A percentile compares a stretch with the other conserved stretches of the same genome.
phyloP scores from a whole-genome alignment of 2,329 filamentous ascomycete genomes.

The Pestalotiopsis sp. region DNA sequence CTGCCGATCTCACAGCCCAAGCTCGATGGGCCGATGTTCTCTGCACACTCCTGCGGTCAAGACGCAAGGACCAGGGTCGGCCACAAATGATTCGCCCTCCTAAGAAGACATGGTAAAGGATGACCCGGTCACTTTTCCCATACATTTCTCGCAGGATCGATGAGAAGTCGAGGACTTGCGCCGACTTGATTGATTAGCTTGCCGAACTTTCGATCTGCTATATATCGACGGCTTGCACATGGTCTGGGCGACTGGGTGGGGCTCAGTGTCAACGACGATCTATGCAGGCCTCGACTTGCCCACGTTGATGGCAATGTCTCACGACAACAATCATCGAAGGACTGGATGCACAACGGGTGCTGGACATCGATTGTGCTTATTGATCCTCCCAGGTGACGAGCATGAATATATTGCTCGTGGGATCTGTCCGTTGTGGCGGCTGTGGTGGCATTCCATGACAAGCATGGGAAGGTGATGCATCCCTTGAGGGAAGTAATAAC shows the following conservation, averaged over 20 bases:
- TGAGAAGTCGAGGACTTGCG: not conserved
- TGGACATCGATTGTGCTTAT: not conserved
- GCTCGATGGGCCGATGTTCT: not conserved
- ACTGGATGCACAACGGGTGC: not conserved
- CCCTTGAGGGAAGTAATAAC: not conserved
- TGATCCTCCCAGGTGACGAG: not conserved
- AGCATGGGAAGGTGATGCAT: no score
- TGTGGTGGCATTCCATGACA: not conserved
- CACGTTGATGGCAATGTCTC: not conserved
- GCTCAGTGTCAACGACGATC: not conserved
- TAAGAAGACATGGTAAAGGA: not conserved
- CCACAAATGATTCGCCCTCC: not conserved
- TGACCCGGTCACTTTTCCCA: not conserved
- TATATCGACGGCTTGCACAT: not conserved
- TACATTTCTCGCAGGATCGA: not conserved
- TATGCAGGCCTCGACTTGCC: not conserved
- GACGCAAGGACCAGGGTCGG: not conserved
- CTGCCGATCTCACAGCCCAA: not conserved
- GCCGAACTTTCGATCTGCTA: not conserved
- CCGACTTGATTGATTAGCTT: not conserved
- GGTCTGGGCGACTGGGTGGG: not conserved
- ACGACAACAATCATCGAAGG: not conserved
- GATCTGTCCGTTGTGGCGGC: not conserved
- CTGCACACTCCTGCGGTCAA: not conserved
- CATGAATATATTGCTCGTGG: not conserved